Percentiles rank a stretch among this genome's conserved stretches.
Evolutionary conservation across 1,284 basidiomycete genomes (phyloP).

Genomic region (Tilletiopsis washingtonensis): DNA sequence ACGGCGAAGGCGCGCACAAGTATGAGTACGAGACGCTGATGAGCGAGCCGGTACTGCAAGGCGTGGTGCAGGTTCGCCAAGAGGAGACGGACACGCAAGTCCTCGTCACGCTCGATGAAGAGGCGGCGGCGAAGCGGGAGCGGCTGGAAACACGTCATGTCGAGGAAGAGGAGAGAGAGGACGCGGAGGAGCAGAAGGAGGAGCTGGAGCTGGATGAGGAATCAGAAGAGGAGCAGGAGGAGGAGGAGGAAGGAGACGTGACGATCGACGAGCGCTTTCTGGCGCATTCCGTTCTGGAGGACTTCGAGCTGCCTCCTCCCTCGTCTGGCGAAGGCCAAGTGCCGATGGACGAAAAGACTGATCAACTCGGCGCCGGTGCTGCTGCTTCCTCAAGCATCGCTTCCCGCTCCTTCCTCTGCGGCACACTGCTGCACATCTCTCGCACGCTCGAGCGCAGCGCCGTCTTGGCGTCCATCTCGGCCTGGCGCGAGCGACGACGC

Average conservation of each 20-base stretch:
- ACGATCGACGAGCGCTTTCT: constrained; percentile 37
- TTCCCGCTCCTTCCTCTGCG: no score
- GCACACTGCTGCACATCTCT: background rate
- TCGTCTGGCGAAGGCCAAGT: no score
- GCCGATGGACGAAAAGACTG: no score
- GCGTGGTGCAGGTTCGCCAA: constrained; percentile 11
- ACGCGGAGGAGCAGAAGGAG: no score
- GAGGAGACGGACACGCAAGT: constrained; percentile 13
- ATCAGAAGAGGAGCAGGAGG: constrained; percentile 1
- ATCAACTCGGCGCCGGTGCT: background rate
- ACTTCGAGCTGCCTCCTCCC: no score
- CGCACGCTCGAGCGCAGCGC: no score
- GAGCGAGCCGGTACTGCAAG: constrained; percentile 39
- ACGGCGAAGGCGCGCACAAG: no score
- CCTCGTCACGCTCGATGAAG: constrained; percentile 19
- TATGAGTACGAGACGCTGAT: no score
- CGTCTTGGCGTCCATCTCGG: constrained; percentile 12
- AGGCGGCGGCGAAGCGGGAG: background rate
- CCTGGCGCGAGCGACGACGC: constrained; percentile 19
- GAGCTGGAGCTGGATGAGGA: no score
- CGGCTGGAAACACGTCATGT: background rate
- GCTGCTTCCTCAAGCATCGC: background rate
- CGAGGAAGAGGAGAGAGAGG: background rate
- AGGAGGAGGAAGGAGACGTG: constrained; percentile 12
- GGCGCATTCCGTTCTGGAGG: constrained; percentile 24